These are phyloP conservation scores for Xylaria hypoxylon DNA, from an alignment of 2,329 filamentous ascomycete species.

Conservation along the genomic window DNA sequence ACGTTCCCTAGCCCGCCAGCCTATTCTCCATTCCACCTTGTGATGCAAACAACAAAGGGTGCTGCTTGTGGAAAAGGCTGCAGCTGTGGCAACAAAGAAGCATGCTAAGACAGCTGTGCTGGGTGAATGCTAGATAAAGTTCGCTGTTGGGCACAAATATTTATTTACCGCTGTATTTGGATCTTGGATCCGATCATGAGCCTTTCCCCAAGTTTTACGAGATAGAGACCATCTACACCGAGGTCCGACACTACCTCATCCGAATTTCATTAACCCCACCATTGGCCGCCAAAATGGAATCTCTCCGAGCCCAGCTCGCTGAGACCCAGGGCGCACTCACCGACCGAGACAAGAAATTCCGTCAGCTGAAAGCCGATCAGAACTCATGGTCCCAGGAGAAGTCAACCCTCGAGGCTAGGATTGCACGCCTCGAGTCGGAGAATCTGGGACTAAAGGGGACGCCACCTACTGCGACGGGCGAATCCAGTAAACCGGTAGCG, in stretches of 20 bases:
- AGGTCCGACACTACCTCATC: constrained; percentile 9
- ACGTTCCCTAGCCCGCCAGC: neutral
- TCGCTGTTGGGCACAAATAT: neutral
- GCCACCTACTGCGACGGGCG: neutral
- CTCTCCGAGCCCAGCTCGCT: constrained; percentile 45
- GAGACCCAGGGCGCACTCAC: constrained; percentile 46
- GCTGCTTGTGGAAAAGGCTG: constrained; percentile 28
- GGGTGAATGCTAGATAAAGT: neutral
- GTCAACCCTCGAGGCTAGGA: constrained; percentile 31
- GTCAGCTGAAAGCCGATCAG: constrained; percentile 41
- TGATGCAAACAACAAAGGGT: constrained; percentile 29
- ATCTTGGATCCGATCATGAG: constrained; percentile 15
- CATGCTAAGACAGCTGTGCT: constrained; percentile 9
- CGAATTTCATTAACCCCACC: constrained; percentile 1
- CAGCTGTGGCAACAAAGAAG: constrained; percentile 30
- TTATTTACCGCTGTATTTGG: constrained; percentile 14
- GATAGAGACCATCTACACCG: constrained; percentile 8
- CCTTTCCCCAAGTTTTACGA: constrained; percentile 6
- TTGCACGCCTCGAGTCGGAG: constrained; percentile 41
- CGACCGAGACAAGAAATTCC: constrained; percentile 42
- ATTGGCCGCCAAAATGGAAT: constrained; percentile 42
- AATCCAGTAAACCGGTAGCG: constrained; percentile 2
- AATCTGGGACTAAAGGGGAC: constrained; percentile 24
- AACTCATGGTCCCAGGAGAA: constrained; percentile 40
- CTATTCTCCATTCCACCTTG: constrained; percentile 4